Evolutionary conservation across 2,329 filamentous ascomycete species (phyloP).

Genomic region (Penicillium decumbens): DNA sequence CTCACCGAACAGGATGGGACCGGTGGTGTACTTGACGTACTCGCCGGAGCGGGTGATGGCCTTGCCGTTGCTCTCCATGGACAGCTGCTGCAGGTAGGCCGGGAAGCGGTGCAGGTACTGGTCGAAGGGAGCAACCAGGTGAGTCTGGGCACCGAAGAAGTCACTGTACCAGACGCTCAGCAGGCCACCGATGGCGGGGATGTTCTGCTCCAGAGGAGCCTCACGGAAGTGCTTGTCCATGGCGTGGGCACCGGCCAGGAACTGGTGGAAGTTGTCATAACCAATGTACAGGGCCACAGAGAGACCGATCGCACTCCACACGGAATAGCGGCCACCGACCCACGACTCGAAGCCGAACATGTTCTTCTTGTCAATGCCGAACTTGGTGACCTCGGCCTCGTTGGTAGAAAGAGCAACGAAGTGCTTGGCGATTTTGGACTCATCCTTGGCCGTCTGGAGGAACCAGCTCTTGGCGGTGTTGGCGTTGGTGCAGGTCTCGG

Average conservation of each 20-base stretch:
- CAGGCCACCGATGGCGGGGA: slow-evolving; percentile 84
- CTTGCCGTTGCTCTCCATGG: slow-evolving; percentile 99
- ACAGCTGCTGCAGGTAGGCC: slow-evolving; percentile 96
- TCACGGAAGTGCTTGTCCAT: slow-evolving; percentile 99
- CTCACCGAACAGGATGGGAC: slow-evolving; percentile 93
- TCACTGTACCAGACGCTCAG: slow-evolving; percentile 98
- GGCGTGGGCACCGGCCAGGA: slow-evolving; percentile 87
- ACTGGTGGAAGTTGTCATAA: slow-evolving; percentile 95
- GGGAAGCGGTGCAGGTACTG: slow-evolving; percentile 99
- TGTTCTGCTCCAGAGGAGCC: slow-evolving; percentile 88
- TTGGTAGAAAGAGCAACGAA: slow-evolving; percentile 98
- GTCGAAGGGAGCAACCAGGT: slow-evolving; percentile 95
- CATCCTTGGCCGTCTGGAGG: slow-evolving; percentile 75
- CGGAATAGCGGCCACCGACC: slow-evolving; percentile 97
- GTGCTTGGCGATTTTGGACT: slow-evolving; percentile 81
- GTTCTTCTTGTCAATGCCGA: slow-evolving; percentile 97
- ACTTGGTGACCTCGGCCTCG: slow-evolving; percentile 91
- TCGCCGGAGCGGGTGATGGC: slow-evolving; percentile 82
- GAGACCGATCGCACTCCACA: slow-evolving; percentile 97
- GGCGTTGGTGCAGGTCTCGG: slow-evolving; percentile 94
- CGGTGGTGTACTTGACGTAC: slow-evolving; percentile 95
- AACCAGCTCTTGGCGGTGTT: slow-evolving; percentile 98
- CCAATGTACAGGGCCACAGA: slow-evolving; percentile 93
- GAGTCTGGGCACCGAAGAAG: slow-evolving; percentile 97
- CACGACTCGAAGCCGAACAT: slow-evolving; percentile 99